Base-by-base conservation (phyloP, 202 grass and related monocot genomes). In the Cymbopogon flexuosus region DNA sequence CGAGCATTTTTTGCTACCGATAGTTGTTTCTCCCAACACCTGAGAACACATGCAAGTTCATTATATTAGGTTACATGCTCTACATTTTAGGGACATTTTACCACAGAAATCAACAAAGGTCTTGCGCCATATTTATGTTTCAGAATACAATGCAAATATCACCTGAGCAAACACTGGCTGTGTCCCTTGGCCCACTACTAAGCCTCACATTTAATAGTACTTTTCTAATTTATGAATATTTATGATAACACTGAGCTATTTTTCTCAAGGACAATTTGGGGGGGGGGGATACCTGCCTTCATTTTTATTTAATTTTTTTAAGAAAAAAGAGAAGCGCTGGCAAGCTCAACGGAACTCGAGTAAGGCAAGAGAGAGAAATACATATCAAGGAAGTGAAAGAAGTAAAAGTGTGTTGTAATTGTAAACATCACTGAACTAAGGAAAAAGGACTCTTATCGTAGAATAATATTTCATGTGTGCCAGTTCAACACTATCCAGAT, bases 11-110 rank as follows among this genome's bases (percentile, higher is more conserved):
- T 96, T 51, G 89, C 93, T 70, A 96, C 68, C 24, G 77, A 69
- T 30, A 96, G 60, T 84, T 96, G 93, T 62, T 90, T 96, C 80
- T 92, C 92, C 90, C 82, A 96, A 71, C 79, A 92, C 73, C 90
- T 96, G 79, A 75, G 68, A 22, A 51, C 46, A 75, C 35, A 85
- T 19, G 62, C 19, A 70, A 39, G 30, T 62, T 59, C 65, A 71
- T 49, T 49, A 69, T 30, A 78, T 56, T 36, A 70, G 7, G 15
- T 64, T 35, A 22, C 40, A 73, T 51, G 5, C 15, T 51, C 15
- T 18, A 51, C 16, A 51, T 51, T 16, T 49, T 27, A 27, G 49
- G 49, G 18, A 52, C 49, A 19, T 19, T 52, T n/a, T 52, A 52
- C 16, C 45, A 47, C 43, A 46, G 43, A 46, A 46, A 46, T 46